A percentile compares a stretch with the other conserved stretches of the same genome.
Conservation (phyloP, 1,139 yeast genomes). For the Magnusiomyces ingens region DNA sequence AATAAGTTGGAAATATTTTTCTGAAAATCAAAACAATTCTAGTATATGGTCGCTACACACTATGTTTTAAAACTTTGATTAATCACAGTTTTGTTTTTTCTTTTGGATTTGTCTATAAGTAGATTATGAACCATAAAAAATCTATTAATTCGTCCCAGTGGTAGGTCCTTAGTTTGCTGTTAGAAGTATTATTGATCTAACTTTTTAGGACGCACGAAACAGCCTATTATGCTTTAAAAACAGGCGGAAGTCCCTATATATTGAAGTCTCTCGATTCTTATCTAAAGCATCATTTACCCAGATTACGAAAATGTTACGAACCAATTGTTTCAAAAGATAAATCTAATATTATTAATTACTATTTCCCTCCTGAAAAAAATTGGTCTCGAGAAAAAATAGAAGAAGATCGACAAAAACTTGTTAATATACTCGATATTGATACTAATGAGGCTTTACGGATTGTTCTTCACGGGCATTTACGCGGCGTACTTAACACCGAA, state of each 20-base stretch:
- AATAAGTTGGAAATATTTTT: too few relatives aligned
- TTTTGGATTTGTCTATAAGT: too few relatives aligned
- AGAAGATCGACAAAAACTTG: constrained; percentile 20
- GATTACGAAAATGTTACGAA: constrained; percentile 21
- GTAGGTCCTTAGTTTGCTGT: constrained; percentile 8
- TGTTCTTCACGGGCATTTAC: constrained; percentile 21
- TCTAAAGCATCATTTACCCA: constrained; percentile 17
- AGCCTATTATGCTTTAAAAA: constrained; percentile 22
- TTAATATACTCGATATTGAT: constrained; percentile 20
- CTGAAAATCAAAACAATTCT: too few relatives aligned
- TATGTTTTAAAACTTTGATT: neutral
- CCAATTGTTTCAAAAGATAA: constrained; percentile 15
- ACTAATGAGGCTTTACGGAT: constrained; percentile 22
- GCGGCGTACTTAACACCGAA: constrained; percentile 19
- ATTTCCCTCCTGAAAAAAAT: constrained; percentile 16
- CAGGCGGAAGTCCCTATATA: constrained; percentile 18
- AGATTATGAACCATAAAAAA: neutral
- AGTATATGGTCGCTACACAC: neutral
- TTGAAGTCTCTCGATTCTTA: constrained; percentile 22
- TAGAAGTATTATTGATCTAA: neutral
- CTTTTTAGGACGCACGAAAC: constrained; percentile 25
- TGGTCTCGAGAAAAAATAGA: constrained; percentile 19
- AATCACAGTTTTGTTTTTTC: too few relatives aligned
- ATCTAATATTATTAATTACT: constrained; percentile 15
- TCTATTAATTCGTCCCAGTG: constrained; percentile 14